phyloP scores from a whole-genome alignment of 768 basidiomycete species.

The Podaxis mareebaensis region DNA sequence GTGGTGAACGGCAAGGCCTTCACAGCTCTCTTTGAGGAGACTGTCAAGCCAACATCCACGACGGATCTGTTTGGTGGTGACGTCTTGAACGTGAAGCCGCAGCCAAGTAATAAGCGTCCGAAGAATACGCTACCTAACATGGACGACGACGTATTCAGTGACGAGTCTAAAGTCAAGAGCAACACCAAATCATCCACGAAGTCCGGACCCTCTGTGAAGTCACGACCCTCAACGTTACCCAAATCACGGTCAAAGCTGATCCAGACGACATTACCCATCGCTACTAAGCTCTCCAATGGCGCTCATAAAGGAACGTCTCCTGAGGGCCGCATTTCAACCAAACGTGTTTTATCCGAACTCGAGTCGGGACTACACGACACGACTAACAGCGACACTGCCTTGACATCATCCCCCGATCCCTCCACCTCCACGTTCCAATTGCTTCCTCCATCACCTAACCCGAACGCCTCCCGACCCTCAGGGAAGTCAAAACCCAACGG shows the following conservation, averaged over 20 bases:
- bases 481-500: slow-evolving; percentile 36
- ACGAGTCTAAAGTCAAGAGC: background rate
- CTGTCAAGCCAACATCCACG: slow-evolving; percentile 9
- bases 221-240: background rate
- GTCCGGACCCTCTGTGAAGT: background rate
- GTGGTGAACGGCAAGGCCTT: slow-evolving; percentile 60
- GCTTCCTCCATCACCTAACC: slow-evolving; percentile 50
- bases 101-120: background rate
- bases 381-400: slow-evolving; percentile 18
- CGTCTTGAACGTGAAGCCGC: background rate
- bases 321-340: slow-evolving; percentile 32
- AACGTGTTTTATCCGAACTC: slow-evolving; percentile 42
- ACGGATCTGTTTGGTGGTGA: slow-evolving; percentile 18
- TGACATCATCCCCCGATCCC: slow-evolving; percentile 34
- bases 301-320: background rate
- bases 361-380: slow-evolving; percentile 27
- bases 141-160: slow-evolving; percentile 12
- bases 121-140: slow-evolving; percentile 1
- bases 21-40: slow-evolving; percentile 65
- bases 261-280: slow-evolving; percentile 8
- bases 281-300: slow-evolving; percentile 11
- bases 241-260: slow-evolving; percentile 14
- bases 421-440: slow-evolving; percentile 56
- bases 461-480: slow-evolving; percentile 22
- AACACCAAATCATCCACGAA: slow-evolving; percentile 4